These are phyloP conservation scores for Flaveria brownii DNA, from an alignment of 129 eudicot genomes.

Conservation along the genomic window DNA sequence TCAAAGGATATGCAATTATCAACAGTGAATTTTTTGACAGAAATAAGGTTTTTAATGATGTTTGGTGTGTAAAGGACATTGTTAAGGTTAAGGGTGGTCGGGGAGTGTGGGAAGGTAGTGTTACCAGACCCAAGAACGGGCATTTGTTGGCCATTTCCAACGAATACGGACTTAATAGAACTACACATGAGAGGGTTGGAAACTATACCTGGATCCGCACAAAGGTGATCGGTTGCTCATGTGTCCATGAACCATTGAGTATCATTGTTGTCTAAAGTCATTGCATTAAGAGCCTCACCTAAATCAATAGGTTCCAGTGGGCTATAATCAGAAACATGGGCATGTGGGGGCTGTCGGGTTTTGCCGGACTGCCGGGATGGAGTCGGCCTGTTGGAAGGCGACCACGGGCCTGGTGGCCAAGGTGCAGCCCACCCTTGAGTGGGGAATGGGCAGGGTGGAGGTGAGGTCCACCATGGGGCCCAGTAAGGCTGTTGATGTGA, in stretches of 20 bases:
- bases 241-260: background rate
- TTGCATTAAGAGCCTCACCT: background rate
- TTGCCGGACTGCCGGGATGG: background rate
- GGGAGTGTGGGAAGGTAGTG: background rate
- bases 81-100: too few relatives aligned
- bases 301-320: background rate
- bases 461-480: background rate
- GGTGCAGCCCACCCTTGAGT: background rate
- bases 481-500: background rate
- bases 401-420: background rate
- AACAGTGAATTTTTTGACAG: background rate
- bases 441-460: background rate
- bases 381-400: background rate
- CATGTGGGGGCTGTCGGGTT: background rate
- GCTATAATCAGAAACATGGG: background rate
- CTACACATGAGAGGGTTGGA: too few relatives aligned
- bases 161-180: too few relatives aligned
- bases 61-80: background rate
- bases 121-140: background rate
- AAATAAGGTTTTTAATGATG: too few relatives aligned
- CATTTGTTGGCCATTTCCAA: background rate
- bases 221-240: background rate
- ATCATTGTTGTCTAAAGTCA: background rate
- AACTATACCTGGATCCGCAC: background rate
- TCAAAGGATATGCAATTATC: background rate